A percentile compares a stretch with the other conserved stretches of the same genome.
Conservation (phyloP, 306 rosid species). For the Inga laurina region DNA sequence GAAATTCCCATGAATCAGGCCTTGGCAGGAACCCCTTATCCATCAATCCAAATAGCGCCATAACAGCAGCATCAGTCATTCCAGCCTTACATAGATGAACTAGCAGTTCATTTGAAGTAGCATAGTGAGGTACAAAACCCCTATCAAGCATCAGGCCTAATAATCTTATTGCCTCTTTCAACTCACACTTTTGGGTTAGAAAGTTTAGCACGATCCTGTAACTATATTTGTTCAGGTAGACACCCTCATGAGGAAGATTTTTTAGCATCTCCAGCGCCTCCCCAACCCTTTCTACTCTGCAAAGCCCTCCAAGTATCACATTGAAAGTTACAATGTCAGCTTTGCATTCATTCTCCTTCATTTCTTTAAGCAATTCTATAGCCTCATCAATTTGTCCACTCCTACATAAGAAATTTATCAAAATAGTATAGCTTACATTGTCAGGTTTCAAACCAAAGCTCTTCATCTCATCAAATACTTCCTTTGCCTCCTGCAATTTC, state of each 20-base stretch:
- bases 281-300: slow-evolving; percentile 61
- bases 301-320: slow-evolving; percentile 76
- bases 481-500: slow-evolving; percentile 59
- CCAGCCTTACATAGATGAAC: slow-evolving; percentile 67
- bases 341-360: slow-evolving; percentile 59
- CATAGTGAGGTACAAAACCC: slow-evolving; percentile 80
- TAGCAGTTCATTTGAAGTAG: slow-evolving; percentile 77
- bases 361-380: slow-evolving; percentile 62
- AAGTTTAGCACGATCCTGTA: slow-evolving; percentile 81
- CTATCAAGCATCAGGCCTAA: slow-evolving; percentile 69
- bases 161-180: slow-evolving; percentile 56
- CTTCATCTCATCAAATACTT: slow-evolving; percentile 62
- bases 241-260: slow-evolving; percentile 73
- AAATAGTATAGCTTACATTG: slow-evolving; percentile 62
- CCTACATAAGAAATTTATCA: slow-evolving; percentile 69
- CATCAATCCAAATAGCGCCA: slow-evolving; percentile 55
- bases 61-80: slow-evolving; percentile 66
- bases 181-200: slow-evolving; percentile 58
- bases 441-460: slow-evolving; percentile 65
- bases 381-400: slow-evolving; percentile 62
- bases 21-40: slow-evolving; percentile 77
- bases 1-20: slow-evolving; percentile 65
- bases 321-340: slow-evolving; percentile 75
- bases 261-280: slow-evolving; percentile 78
- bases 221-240: slow-evolving; percentile 76